phyloP scores from a whole-genome alignment of 768 basidiomycete genomes.

The Multifurca ochricompacta region DNA sequence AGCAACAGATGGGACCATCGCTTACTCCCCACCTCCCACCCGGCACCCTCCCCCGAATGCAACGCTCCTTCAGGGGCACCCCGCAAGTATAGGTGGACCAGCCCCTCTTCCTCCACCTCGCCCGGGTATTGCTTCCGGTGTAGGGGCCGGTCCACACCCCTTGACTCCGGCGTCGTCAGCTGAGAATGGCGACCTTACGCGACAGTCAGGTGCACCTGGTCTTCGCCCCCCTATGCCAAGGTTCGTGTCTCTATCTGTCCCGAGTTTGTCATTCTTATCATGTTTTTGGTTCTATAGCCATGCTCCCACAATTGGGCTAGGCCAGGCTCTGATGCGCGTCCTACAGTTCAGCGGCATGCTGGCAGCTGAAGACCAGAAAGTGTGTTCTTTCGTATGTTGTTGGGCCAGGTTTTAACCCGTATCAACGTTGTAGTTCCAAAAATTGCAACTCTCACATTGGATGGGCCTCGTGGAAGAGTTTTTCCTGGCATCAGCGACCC shows the following conservation, averaged over 20 bases:
- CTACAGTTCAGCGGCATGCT: conserved; percentile 65
- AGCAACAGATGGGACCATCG: conserved; percentile 38
- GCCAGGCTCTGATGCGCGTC: conserved; percentile 58
- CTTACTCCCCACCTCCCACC: conserved; percentile 40
- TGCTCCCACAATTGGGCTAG: conserved; percentile 34
- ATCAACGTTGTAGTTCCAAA: conserved; percentile 30
- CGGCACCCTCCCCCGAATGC: conserved; percentile 29
- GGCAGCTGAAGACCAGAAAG: conserved; percentile 42
- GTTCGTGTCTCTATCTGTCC: background rate
- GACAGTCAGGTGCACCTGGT: conserved; percentile 7
- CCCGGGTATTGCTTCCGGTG: background rate
- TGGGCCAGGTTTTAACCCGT: background rate
- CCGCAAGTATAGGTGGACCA: conserved; percentile 16
- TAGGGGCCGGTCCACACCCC: conserved; percentile 5
- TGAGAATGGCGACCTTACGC: conserved; percentile 12
- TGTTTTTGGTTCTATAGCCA: background rate
- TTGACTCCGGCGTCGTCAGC: conserved; percentile 8
- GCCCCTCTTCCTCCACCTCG: conserved; percentile 11
- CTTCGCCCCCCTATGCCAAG: conserved; percentile 5
- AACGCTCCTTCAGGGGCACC: conserved; percentile 21
- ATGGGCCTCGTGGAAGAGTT: conserved; percentile 54
- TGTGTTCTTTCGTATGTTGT: conserved; percentile 26
- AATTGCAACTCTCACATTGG: conserved; percentile 65
- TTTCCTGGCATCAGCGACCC: conserved; percentile 59
- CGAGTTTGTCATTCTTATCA: background rate